A percentile compares a stretch with the other conserved stretches of the same genome.
phyloP scores from a whole-genome alignment of 768 basidiomycete genomes.

The Candolleomyces efflorescens region DNA sequence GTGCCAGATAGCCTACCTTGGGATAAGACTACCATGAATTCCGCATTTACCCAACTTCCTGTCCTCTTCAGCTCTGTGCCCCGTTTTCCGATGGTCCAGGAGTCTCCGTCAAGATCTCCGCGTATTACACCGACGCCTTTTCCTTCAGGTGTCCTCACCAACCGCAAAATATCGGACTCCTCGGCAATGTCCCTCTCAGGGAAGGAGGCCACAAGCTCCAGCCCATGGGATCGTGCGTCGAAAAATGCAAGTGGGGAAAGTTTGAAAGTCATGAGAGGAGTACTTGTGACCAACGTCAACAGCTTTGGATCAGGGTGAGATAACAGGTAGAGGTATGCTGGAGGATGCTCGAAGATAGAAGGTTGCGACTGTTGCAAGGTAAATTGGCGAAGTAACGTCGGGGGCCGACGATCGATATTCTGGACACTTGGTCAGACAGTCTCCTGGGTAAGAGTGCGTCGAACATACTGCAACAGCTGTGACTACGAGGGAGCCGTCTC shows the following conservation, averaged over 20 bases:
- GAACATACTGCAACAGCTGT: constrained; percentile 67
- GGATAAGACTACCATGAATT: constrained; percentile 68
- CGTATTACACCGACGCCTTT: constrained; percentile 68
- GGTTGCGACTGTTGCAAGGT: constrained; percentile 63
- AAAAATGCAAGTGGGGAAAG: constrained; percentile 61
- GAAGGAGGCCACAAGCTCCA: constrained; percentile 40
- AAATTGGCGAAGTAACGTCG: constrained; percentile 75
- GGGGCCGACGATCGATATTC: constrained; percentile 89
- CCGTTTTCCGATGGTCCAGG: constrained; percentile 51
- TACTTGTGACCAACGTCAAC: constrained; percentile 59
- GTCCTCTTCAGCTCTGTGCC: constrained; percentile 46
- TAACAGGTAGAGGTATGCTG: constrained; percentile 49
- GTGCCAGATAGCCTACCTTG: constrained; percentile 40
- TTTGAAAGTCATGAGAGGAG: constrained; percentile 60
- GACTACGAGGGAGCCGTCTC: constrained; percentile 70
- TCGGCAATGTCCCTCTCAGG: constrained; percentile 39
- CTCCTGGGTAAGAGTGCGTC: background rate
- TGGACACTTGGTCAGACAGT: constrained; percentile 22
- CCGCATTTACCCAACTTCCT: constrained; percentile 51
- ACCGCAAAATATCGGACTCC: constrained; percentile 50
- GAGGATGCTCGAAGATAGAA: constrained; percentile 41
- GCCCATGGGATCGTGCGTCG: constrained; percentile 49
- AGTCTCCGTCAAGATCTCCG: constrained; percentile 52
- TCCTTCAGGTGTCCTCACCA: constrained; percentile 79
- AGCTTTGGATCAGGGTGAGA: constrained; percentile 38